A percentile compares a stretch with the other conserved stretches of the same genome.
phyloP scores from a whole-genome alignment of 2,329 filamentous ascomycete genomes.

The Aureobasidium lini region DNA sequence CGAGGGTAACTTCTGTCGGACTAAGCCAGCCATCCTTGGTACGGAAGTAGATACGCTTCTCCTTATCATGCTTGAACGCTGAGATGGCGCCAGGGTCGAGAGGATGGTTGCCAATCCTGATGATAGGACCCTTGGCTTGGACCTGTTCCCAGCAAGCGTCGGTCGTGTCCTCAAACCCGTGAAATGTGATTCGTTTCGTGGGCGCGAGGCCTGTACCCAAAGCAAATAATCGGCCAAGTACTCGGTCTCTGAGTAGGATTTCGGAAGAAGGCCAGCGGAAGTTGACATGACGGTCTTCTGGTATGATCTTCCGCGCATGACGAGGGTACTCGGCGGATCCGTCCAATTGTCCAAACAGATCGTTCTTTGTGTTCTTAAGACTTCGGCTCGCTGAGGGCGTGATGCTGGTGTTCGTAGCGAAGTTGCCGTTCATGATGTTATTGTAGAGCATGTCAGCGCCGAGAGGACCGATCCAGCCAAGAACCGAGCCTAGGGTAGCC shows the following conservation, averaged over 20 bases:
- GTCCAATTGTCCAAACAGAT: conserved; percentile 16
- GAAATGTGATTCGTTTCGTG: conserved; percentile 4
- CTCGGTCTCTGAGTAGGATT: conserved; percentile 49
- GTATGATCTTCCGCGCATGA: conserved; percentile 67
- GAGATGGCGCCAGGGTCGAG: background rate
- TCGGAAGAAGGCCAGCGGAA: conserved; percentile 52
- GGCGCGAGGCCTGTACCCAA: conserved; percentile 21
- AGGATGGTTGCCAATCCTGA: background rate
- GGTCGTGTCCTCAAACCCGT: conserved; percentile 6
- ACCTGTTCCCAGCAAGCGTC: background rate
- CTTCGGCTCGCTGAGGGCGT: conserved; percentile 17
- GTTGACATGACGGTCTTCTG: conserved; percentile 55
- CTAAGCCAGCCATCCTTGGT: conserved; percentile 1
- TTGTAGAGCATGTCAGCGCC: conserved; percentile 65
- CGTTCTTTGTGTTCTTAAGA: conserved; percentile 20
- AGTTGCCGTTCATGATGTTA: conserved; percentile 55
- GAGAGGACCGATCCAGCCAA: conserved; percentile 50
- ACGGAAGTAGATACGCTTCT: conserved; percentile 1
- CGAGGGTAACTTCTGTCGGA: conserved; percentile 3
- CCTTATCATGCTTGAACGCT: background rate
- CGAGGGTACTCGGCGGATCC: conserved; percentile 21
- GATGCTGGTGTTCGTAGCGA: conserved; percentile 52
- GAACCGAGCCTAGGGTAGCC: conserved; percentile 43
- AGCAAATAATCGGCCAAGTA: conserved; percentile 62
- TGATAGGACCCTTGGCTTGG: background rate